Conservation (phyloP, 805 yeast species). For the Yueomyces sp. region DNA sequence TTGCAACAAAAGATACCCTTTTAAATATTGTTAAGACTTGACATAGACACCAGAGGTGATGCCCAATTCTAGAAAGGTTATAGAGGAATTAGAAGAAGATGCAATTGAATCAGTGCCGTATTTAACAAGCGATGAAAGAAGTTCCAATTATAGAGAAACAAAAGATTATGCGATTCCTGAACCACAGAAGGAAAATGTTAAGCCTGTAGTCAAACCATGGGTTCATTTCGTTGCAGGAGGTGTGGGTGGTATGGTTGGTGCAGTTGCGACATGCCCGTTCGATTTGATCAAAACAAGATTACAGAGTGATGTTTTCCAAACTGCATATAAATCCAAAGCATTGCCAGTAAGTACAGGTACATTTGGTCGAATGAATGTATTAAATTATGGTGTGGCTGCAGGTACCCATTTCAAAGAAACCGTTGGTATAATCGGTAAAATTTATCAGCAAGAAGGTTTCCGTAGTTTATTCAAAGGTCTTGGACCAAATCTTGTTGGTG, state of each 20-base stretch:
- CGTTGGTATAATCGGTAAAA: constrained; percentile 49
- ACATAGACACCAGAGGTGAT: constrained; percentile 3
- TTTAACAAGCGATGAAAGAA: constrained; percentile 61
- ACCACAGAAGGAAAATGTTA: constrained; percentile 3
- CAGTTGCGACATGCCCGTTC: constrained; percentile 83
- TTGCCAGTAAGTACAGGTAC: not conserved
- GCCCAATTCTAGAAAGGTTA: constrained; percentile 6
- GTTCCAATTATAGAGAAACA: constrained; percentile 36
- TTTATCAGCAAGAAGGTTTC: constrained; percentile 67
- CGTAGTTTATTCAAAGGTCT: constrained; percentile 84
- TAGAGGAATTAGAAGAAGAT: constrained; percentile 33
- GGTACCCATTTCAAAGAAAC: constrained; percentile 75
- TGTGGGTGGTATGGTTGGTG: constrained; percentile 96
- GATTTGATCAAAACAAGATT: constrained; percentile 93
- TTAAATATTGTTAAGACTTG: too few species aligned
- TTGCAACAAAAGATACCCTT: too few species aligned
- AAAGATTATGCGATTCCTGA: constrained; percentile 8
- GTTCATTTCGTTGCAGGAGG: constrained; percentile 88
- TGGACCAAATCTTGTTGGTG: constrained; percentile 95
- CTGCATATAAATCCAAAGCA: constrained; percentile 30
- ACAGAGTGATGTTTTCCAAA: constrained; percentile 74
- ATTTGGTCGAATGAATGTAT: constrained; percentile 1
- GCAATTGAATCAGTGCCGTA: constrained; percentile 48
- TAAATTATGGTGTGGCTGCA: constrained; percentile 32
- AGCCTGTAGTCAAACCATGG: constrained; percentile 34